Base-by-base conservation (phyloP, 805 yeast species). In the Candida caryicola region DNA sequence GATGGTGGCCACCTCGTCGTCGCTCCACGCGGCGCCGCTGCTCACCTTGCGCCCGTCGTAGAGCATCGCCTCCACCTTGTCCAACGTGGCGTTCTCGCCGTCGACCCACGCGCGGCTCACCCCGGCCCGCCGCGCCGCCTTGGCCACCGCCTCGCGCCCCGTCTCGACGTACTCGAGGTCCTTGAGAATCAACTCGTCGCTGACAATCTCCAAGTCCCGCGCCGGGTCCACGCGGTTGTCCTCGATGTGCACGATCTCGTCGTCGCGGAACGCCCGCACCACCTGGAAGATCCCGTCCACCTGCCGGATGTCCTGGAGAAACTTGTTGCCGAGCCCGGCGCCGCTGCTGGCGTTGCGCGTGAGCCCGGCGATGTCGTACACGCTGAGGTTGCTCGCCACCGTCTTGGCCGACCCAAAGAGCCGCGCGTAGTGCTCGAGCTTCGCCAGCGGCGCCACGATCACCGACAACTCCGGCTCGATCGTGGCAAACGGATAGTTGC, bases 251-350 rank as follows among this genome's bases (percentile, higher is more conserved):
- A 80, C 77, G 39, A 82, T 79, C 35, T 81, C 86, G 6, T 73
- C 75, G 52, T 79, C 82, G 39, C 69, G 69, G 51, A 82, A 82
- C 1, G 78, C 79, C 40, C 89, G 64, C 7, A 82, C 85, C 33
- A 82, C 76, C 50, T 82, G 88, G 55, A 77, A 79, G 30, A 82
- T 68, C 15, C 85, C 87, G 56, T 82, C 89, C 18, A 82, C 88
- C 10, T 81, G 78, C 33, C 88, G 61, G 40, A 82, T 82, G 51
- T 82, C 81, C 36, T 79, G 73, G 49, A 82, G 66, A 62, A 82
- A 82, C 32, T 82, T 79, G 62, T 82, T 82, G n/a, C 89, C 89
- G 38, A 82, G 65, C 4, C 89, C 89, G 43, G 79, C 83, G 31
- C 87, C 87, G 15, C 77, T 68, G 57, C 51, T 48, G 23, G 62